Evolutionary conservation across 495 filamentous ascomycete species (phyloP), one percentile per base, ranked within the genome.

Genomic region (Neurospora sp.): DNA sequence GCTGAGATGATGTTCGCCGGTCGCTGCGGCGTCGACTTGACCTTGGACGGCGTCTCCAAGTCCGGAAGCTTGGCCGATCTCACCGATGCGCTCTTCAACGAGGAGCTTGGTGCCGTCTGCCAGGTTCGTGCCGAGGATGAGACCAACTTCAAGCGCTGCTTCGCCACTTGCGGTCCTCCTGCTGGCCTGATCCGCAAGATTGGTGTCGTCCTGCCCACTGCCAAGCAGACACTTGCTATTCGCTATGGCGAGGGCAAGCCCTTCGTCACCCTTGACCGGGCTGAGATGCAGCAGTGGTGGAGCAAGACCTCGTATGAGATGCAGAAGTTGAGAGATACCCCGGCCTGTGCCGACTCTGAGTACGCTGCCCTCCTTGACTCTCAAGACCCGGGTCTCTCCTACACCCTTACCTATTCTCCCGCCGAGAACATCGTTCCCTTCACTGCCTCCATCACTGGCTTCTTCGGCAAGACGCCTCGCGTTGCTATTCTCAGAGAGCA

Each of bases 1-100:
- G 92, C 89, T 12, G 96, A 99, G 81, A 98, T 98, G 96, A 96
- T 97, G 89, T 98, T 99, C 77, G 96, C 96, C 12, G 96, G 96
- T 38, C 90, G 96, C 59, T 97, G 94, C 76, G 96, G 96, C 73
- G 87, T 93, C 35, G 90, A 95, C 71, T 84, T 98, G 45, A 91
- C 92, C 87, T 82, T 98, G 73, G 94, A 97, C 78, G 87, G 85
- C 53, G 85, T 97, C 68, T 77, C 87, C 2, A 81, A 81, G 27
- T 86, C 83, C 22, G 84, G 83, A 71, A 85, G 90, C 68, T 81
- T 90, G 27, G 80, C 84, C 14, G 87, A 92, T 77, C 78, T 96
- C 68, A 81, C 96, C 4, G 88, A 91, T 70, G 87, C 91, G 1
- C 87, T 99, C 7, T 98, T 99, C 86, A 97, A 93, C 77, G 96